Percentiles rank a stretch among this genome's conserved stretches.
phyloP scores from a whole-genome alignment of 306 rosid genomes.

The Fagus sylvatica region DNA sequence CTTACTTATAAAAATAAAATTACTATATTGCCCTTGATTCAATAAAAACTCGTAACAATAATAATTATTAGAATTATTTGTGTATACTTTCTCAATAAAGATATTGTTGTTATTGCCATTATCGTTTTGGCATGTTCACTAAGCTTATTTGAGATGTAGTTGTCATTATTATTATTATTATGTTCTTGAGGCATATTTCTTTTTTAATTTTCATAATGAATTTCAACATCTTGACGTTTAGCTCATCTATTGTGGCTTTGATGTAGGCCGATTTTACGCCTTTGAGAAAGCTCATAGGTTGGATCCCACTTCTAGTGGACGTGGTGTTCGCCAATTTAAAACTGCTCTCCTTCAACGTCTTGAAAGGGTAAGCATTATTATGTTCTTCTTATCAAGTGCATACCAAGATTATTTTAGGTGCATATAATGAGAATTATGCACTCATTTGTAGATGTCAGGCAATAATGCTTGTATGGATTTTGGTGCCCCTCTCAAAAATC shows the following conservation, averaged over 20 bases:
- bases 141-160: background rate
- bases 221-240: background rate
- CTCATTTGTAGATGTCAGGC: background rate
- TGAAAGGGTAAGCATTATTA: slow-evolving; percentile 64
- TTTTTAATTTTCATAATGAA: background rate
- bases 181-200: slow-evolving; percentile 7
- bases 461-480: too few species aligned
- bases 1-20: too few species aligned
- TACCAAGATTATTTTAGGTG: background rate
- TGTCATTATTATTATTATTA: background rate
- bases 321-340: slow-evolving; percentile 97
- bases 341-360: slow-evolving; percentile 96
- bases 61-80: too few species aligned
- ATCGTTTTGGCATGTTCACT: background rate
- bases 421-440: background rate
- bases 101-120: background rate
- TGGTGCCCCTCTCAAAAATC: too few species aligned
- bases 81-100: too few species aligned
- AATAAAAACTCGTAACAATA: too few species aligned
- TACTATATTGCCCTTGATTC: too few species aligned
- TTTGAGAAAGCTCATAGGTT: slow-evolving; percentile 97
- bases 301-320: slow-evolving; percentile 97
- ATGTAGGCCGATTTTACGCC: slow-evolving; percentile 93
- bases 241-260: background rate
- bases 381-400: slow-evolving; percentile 4